Percentiles rank a stretch among this genome's conserved stretches.
Evolutionary conservation across 768 basidiomycete species (phyloP).

Genomic region (Mycena kentingensis): DNA sequence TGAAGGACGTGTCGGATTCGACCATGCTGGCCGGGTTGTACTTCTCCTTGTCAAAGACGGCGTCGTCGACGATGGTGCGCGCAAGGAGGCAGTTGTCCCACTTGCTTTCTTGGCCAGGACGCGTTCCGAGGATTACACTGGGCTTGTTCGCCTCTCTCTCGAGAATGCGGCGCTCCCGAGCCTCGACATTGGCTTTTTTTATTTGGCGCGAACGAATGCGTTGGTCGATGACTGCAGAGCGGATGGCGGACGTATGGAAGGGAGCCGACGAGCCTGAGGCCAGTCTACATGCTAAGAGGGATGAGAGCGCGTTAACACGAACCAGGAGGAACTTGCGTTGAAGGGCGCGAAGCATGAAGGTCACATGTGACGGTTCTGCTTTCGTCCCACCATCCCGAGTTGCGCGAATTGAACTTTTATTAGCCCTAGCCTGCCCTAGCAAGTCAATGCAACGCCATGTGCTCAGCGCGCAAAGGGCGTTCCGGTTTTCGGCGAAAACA

Average conservation of each 20-base stretch:
- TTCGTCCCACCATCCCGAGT: too few species aligned
- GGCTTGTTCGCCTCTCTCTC: constrained; percentile 45
- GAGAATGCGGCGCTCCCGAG: constrained; percentile 44
- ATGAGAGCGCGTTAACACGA: neutral
- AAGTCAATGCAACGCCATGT: too few species aligned
- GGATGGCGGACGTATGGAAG: constrained; percentile 52
- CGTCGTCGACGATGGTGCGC: constrained; percentile 58
- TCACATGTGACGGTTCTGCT: neutral
- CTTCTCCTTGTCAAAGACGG: constrained; percentile 42
- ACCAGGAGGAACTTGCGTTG: constrained; percentile 23
- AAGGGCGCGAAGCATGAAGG: neutral
- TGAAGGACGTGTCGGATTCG: too few species aligned
- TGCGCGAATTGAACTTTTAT: too few species aligned
- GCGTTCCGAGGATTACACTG: constrained; percentile 76
- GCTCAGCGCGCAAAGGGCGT: too few species aligned
- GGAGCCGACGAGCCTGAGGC: constrained; percentile 29
- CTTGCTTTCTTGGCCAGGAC: constrained; percentile 60
- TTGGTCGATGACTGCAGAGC: constrained; percentile 35
- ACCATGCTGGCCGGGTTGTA: constrained; percentile 13
- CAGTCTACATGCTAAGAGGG: constrained; percentile 12
- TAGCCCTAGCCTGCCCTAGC: too few species aligned
- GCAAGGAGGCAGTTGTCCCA: constrained; percentile 73
- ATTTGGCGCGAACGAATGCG: constrained; percentile 38
- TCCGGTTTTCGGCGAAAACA: too few species aligned
- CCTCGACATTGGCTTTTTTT: constrained; percentile 46